Base-by-base conservation (phyloP, 1,284 basidiomycete genomes). In the Ustilago xerochloae region DNA sequence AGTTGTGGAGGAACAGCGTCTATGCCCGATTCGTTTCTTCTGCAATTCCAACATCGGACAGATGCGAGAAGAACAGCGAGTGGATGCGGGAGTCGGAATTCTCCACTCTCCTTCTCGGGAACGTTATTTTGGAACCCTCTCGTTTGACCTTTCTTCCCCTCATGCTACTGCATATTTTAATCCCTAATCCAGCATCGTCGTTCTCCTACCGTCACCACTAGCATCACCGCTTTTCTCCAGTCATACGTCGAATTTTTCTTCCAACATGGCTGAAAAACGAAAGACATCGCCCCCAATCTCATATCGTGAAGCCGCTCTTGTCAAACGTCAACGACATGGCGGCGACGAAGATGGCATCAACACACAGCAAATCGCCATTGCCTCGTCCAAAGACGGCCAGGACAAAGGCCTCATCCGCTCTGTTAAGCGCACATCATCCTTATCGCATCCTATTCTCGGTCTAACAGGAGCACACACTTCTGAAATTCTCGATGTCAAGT, bases 401-500 rank as follows among this genome's bases (percentile, higher is more conserved):
- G 64, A 78, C 53, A 80, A 73, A 62, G 80, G 75, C 10, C 63
- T 79, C 28, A 41, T 81, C 6, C 67, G 75, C 8, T 67, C 71
- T 6, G 57, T 79, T 38, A 79, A 78, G 35, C 71, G 81, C 28
- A 82, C 79, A 0, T 79, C 79, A 10, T 69, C 65, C 4, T 73
- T 84, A 0, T 49, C 56, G 0, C 56, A 72, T 38, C 78, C 82
- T 0, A 82, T 84, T 36, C 53, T 84, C 28, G 72, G 77, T 16
- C 63, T 84, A 20, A 73, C 70, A 0, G 79, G 76, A 13, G 82
- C 81, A 33, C 81, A 83, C 36, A 63, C 71, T 2, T 70, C 74
- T 12, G 81, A 83, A 50, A 62, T 83, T 16, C 69, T 83, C 22
- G 81, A 83, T 36, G 68, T 70, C 56, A 70, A 74, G 33, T 83